A percentile compares a stretch with the other conserved stretches of the same genome.
These are phyloP conservation scores for Skeletonema marinoi DNA, from an alignment of 108 stramenopile species.

Conservation along the genomic window DNA sequence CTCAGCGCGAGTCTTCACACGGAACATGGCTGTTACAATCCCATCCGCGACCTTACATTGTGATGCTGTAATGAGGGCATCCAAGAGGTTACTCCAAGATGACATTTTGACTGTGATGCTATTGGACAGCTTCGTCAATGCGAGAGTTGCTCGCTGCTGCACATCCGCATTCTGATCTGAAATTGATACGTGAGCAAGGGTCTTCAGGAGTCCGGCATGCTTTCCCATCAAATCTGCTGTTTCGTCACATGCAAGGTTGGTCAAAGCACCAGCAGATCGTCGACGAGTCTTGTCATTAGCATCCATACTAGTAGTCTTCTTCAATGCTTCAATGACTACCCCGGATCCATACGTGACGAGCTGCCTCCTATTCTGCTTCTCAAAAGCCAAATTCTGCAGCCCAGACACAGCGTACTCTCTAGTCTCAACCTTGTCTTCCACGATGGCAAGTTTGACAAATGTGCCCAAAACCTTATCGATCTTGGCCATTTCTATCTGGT, in stretches of 20 bases:
- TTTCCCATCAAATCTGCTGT: constrained; percentile 74
- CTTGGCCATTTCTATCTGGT: constrained; percentile 74
- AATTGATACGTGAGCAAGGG: constrained; percentile 66
- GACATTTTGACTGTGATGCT: constrained; percentile 63
- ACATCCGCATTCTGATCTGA: constrained; percentile 74
- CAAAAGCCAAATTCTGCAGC: constrained; percentile 83
- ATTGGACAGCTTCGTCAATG: constrained; percentile 81
- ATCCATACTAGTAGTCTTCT: constrained; percentile 57
- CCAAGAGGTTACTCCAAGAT: constrained; percentile 61
- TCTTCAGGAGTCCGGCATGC: constrained; percentile 73
- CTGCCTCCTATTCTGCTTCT: constrained; percentile 67
- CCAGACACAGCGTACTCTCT: constrained; percentile 85
- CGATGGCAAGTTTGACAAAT: constrained; percentile 74
- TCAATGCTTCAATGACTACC: constrained; percentile 81
- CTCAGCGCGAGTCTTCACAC: constrained; percentile 80
- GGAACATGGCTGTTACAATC: constrained; percentile 73
- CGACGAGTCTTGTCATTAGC: constrained; percentile 74
- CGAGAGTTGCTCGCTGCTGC: constrained; percentile 74
- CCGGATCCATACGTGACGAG: constrained; percentile 67
- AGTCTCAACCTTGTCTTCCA: constrained; percentile 59
- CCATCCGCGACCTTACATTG: constrained; percentile 56
- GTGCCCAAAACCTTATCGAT: constrained; percentile 78
- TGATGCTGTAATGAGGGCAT: constrained; percentile 82
- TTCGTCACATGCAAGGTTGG: constrained; percentile 83
- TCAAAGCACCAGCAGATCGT: constrained; percentile 80